Evolutionary conservation across 495 filamentous ascomycete genomes (phyloP), one percentile per base, ranked within the genome.

Genomic region (Apodospora peruviana): DNA sequence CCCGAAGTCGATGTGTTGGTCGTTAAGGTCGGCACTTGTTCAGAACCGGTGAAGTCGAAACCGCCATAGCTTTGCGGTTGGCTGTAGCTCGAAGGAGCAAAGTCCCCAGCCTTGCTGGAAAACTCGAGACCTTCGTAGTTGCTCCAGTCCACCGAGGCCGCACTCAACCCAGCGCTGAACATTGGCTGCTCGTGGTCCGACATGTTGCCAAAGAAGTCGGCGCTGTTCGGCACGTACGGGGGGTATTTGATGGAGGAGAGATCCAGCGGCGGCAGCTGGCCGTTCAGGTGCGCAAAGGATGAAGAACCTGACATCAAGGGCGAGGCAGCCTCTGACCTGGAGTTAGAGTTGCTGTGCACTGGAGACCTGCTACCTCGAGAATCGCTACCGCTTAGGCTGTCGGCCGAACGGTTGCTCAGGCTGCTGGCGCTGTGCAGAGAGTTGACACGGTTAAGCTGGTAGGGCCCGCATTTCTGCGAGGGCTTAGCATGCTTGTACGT

Each of bases 401-500:
- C 86, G 49, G 81, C 74, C n/a, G 85, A 88, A 38, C 83, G 77
- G 48, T 80, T 81, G 47, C 82, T 77, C 32, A 82, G 39, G 69
- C 71, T 74, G 47, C 64, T 65, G 9, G 68, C 61, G 56, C 75
- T 76, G 66, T 86, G 82, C 58, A 88, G 77, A 40, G 84, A 83
- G 69, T 88, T 82, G 47, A 78, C 81, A 41, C 87, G 81, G 46
- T 78, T 82, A 47, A 91, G 81, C 60, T 84, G 84, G 69, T 95
- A 96, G 14, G 90, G 90, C 45, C 88, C 87, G 58, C 77, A 85
- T 65, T 89, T 85, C 62, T 94, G 88, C 52, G 88, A 86, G 51
- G 85, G 79, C 65, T 88, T 85, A 69, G 93, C 84, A 64, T 91
- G 86, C 69, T 90, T 90, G 67, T 94, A 87, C 23, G 84, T 81